Evolutionary conservation across 2,329 filamentous ascomycete genomes (phyloP), one percentile per base, ranked within the genome.

Genomic region (Arthroderma uncinatum): DNA sequence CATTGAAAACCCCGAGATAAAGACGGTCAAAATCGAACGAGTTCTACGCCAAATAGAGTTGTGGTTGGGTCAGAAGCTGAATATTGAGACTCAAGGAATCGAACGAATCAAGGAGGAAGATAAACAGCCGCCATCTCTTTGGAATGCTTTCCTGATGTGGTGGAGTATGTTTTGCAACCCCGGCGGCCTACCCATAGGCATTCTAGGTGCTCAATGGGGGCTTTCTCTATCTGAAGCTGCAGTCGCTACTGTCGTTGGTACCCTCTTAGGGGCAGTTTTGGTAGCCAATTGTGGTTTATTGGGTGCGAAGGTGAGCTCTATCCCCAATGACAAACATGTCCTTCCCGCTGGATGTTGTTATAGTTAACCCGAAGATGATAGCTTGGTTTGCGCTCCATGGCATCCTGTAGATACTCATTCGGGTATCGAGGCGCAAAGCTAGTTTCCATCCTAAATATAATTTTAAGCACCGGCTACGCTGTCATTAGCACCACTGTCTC

Each of bases 181-280:
- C 61, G 70, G 62, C 54, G 73, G 68, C 61, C 67, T 71, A 63
- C 70, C 57, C 58, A 60, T 59, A 53, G 78, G 68, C 48, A 69
- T 79, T 53, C 64, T 80, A 2, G 77, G 77, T 3, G 74, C 73
- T 57, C 71, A 76, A 59, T 78, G 78, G 58, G 75, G 75, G 1
- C 65, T 79, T 42, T 70, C 70, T 25, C 66, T 79, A 28, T 68
- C 66, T 21, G 74, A 78, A 64, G 70, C 69, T n/a, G 66, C 73
- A 55, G 64, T 71, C 48, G 71, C 69, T 16, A 70, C 68, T 58
- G 67, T 75, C 21, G 68, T 75, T 53, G 71, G 71, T 12, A 74
- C 70, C 9, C 60, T 75, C 40, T 62, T 75, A 2, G 74, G 74
- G 50, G 68, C 71, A 30, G 61, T 73, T 1, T 72, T 71, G 44